phyloP scores from a whole-genome alignment of 192 early-diverging fungal genomes.

The Allomyces javanicus region DNA sequence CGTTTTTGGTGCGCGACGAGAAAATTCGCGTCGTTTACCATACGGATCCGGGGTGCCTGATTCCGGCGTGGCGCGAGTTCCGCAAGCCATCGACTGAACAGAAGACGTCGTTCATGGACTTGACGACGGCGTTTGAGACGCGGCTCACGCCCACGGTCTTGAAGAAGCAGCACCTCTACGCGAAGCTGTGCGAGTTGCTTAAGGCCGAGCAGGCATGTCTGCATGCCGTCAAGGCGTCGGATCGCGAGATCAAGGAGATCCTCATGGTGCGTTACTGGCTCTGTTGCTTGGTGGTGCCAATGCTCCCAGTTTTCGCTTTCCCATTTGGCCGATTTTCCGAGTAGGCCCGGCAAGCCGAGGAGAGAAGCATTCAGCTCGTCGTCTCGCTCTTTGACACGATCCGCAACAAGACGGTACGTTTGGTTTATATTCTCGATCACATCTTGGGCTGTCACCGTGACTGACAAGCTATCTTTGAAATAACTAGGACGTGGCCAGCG shows the following conservation, averaged over 20 bases:
- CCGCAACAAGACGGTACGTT: conserved; percentile 24
- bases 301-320: too few relatives aligned
- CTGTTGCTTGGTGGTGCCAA: too few relatives aligned
- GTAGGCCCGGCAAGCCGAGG: conserved; percentile 17
- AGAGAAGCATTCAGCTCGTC: conserved; percentile 21
- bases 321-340: background rate
- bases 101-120: conserved; percentile 21
- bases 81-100: conserved; percentile 30
- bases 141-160: conserved; percentile 24
- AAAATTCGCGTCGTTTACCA: conserved; percentile 32
- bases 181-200: conserved; percentile 21
- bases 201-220: conserved; percentile 22
- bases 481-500: conserved; percentile 8
- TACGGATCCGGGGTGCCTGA: conserved; percentile 22
- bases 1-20: conserved; percentile 1
- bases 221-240: conserved; percentile 23
- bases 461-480: conserved; percentile 1
- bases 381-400: conserved; percentile 36
- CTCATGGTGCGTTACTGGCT: conserved; percentile 2
- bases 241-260: conserved; percentile 28
- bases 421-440: background rate
- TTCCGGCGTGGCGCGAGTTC: conserved; percentile 29
- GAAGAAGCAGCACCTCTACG: conserved; percentile 33
- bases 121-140: conserved; percentile 12
- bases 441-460: too few relatives aligned